Percentiles rank a stretch among this genome's conserved stretches.
Evolutionary conservation across 805 yeast species (phyloP).

Genomic region (Cyberlindnera maclurae): DNA sequence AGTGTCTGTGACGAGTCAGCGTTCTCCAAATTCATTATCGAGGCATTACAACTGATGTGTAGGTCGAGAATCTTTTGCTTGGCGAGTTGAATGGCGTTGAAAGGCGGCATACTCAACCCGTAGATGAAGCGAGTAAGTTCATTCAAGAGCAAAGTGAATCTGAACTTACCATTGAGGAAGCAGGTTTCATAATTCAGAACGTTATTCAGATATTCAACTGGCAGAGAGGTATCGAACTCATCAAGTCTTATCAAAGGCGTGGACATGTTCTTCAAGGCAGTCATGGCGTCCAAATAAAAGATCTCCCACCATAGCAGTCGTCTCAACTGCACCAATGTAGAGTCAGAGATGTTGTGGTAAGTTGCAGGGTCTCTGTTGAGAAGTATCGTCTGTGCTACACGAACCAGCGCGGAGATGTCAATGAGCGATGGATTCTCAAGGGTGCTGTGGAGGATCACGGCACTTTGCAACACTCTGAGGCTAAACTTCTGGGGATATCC

Average conservation of each 20-base stretch:
- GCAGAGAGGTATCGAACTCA: conserved; percentile 52
- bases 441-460: conserved; percentile 43
- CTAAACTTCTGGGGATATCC: conserved; percentile 41
- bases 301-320: conserved; percentile 65
- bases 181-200: conserved; percentile 38
- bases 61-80: conserved; percentile 43
- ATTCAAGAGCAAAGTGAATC: conserved; percentile 44
- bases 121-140: conserved; percentile 45
- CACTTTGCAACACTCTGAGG: conserved; percentile 37
- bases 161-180: conserved; percentile 46
- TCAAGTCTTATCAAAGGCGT: conserved; percentile 46
- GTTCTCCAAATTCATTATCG: conserved; percentile 36
- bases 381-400: conserved; percentile 50
- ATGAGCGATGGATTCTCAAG: conserved; percentile 50
- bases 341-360: conserved; percentile 41
- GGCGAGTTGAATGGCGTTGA: conserved; percentile 34
- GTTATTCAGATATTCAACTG: conserved; percentile 36
- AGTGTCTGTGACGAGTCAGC: conserved; percentile 30
- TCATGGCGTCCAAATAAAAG: conserved; percentile 49
- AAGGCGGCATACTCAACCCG: conserved; percentile 38
- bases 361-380: conserved; percentile 55
- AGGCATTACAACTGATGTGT: conserved; percentile 41
- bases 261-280: conserved; percentile 47
- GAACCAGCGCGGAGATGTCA: conserved; percentile 47
- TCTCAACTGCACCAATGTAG: conserved; percentile 42